These are phyloP conservation scores for Rosa multiflora DNA, from an alignment of 306 rosid species.

Conservation along the genomic window DNA sequence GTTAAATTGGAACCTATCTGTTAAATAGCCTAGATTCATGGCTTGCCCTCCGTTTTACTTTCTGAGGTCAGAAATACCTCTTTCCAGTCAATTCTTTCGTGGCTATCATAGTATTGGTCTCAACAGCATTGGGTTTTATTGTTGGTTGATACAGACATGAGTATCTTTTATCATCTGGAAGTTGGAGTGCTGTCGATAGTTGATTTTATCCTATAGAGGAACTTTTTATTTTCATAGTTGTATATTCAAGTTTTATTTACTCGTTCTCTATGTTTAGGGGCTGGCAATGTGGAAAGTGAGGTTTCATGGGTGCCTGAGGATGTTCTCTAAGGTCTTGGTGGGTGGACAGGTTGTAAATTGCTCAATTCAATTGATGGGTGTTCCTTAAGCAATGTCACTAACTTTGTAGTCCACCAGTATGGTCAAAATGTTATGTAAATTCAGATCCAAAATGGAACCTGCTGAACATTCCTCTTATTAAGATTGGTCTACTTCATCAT, in stretches of 20 bases:
- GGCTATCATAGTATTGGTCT: background rate
- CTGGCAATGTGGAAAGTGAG: conserved; percentile 9
- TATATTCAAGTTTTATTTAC: background rate
- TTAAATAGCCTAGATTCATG: background rate
- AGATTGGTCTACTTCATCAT: no score
- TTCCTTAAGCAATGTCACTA: background rate
- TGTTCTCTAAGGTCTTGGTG: conserved; percentile 21
- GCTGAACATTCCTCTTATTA: no score
- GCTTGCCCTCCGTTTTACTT: background rate
- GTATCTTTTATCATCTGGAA: background rate
- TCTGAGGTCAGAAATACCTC: background rate
- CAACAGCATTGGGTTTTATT: background rate
- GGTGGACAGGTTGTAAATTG: conserved; percentile 4
- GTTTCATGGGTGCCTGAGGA: conserved; percentile 23
- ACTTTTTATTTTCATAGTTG: background rate
- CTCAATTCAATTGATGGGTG: background rate
- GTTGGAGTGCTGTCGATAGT: background rate
- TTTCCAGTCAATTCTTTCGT: background rate
- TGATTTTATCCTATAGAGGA: background rate
- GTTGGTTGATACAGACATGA: background rate
- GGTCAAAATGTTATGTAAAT: background rate
- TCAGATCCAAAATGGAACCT: no score
- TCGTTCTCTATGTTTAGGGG: conserved; percentile 19
- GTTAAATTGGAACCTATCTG: background rate
- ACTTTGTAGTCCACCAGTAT: background rate